Conservation (phyloP, 179 eudicot species). For the Amaranthus tricolor region DNA sequence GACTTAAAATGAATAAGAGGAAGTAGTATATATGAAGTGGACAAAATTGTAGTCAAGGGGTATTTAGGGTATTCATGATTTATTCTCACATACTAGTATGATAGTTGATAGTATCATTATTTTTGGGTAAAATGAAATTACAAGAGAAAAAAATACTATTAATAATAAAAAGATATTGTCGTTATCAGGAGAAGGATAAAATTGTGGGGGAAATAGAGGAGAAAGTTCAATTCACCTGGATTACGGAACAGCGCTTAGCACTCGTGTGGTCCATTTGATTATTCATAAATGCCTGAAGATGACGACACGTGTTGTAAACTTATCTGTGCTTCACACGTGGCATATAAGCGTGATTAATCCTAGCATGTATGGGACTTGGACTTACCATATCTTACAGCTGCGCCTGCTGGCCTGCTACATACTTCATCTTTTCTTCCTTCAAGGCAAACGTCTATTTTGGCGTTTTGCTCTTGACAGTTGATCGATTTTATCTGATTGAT, state of each 20-base stretch:
- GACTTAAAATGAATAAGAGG: no score
- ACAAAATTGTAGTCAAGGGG: no score
- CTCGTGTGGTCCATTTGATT: constrained; percentile 12
- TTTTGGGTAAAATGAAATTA: neutral
- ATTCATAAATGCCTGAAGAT: neutral
- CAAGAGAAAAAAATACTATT: no score
- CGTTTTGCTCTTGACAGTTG: neutral
- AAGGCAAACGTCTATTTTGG: neutral
- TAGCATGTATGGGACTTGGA: neutral
- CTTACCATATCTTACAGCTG: neutral
- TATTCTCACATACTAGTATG: no score
- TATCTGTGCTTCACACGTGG: neutral
- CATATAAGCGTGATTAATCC: neutral
- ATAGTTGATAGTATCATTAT: no score
- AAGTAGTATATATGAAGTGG: no score
- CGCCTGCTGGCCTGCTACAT: neutral
- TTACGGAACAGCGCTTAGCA: neutral
- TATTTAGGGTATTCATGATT: no score
- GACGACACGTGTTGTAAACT: constrained; percentile 3
- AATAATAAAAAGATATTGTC: neutral
- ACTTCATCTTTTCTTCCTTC: neutral
- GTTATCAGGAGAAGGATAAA: neutral
- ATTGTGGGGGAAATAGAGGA: neutral
- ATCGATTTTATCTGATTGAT: no score
- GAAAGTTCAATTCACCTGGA: constrained; percentile 16